Conservation (phyloP, 73 alveolate species). For the Blepharisma japonicum region DNA sequence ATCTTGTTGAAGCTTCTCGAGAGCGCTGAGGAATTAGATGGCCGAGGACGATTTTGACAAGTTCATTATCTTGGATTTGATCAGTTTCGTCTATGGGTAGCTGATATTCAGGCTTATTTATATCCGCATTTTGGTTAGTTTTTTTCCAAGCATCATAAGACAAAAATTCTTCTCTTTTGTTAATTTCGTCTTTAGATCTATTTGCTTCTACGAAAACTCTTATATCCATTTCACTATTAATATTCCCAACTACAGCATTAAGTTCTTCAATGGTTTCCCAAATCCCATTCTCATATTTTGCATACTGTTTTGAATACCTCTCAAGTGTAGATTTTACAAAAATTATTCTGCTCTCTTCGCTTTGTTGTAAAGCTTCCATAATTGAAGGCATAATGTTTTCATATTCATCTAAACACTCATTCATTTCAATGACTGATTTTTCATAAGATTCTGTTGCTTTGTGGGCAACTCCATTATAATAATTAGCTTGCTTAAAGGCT, state of each 20-base stretch:
- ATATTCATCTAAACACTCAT: background rate
- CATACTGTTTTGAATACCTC: background rate
- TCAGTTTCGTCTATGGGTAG: no score
- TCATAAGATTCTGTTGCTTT: conserved; percentile 26
- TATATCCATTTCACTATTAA: conserved; percentile 30
- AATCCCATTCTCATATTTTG: background rate
- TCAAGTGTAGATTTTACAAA: conserved; percentile 17
- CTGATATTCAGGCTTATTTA: no score
- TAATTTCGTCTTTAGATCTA: no score
- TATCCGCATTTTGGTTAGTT: no score
- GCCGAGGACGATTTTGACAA: no score
- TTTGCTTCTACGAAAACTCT: conserved; percentile 22
- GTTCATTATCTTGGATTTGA: no score
- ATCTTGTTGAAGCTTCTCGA: no score
- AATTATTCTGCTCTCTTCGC: conserved; percentile 24
- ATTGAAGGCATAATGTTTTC: background rate
- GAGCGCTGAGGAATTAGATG: no score
- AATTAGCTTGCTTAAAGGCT: no score
- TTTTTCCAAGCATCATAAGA: background rate
- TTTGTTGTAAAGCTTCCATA: conserved; percentile 18
- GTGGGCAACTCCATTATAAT: background rate
- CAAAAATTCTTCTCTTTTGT: background rate
- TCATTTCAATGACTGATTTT: conserved; percentile 2
- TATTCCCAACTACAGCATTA: background rate
- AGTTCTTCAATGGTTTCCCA: background rate